A percentile compares a stretch with the other conserved stretches of the same genome.
Conservation (phyloP, 768 basidiomycete genomes). For the Podaxis sp. region DNA sequence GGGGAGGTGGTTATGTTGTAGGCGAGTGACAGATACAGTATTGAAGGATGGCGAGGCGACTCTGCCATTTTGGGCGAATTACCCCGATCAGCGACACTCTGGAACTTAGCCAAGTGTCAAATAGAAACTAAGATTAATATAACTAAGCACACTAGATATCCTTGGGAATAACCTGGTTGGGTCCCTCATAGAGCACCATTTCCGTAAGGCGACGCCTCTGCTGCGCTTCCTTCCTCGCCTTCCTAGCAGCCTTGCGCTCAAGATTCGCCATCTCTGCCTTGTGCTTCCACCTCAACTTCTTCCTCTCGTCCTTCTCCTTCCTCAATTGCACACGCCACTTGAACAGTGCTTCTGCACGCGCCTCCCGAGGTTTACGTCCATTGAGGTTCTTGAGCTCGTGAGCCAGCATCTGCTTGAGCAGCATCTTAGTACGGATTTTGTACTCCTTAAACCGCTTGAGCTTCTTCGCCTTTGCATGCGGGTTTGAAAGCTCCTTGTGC, state of each 20-base stretch:
- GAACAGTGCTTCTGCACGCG: slow-evolving; percentile 69
- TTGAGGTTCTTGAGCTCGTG: slow-evolving; percentile 52
- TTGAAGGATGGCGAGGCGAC: not conserved
- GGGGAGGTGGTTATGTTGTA: not conserved
- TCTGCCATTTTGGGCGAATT: not conserved
- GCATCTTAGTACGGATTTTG: slow-evolving; percentile 38
- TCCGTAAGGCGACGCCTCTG: slow-evolving; percentile 52
- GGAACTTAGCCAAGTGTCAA: not conserved
- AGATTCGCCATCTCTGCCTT: slow-evolving; percentile 43
- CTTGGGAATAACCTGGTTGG: slow-evolving; percentile 57
- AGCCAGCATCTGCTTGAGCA: slow-evolving; percentile 49
- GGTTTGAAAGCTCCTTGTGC: slow-evolving; percentile 70
- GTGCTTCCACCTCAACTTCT: slow-evolving; percentile 55
- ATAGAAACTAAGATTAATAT: not conserved
- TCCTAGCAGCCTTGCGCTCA: slow-evolving; percentile 52
- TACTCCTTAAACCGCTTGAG: slow-evolving; percentile 69
- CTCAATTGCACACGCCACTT: slow-evolving; percentile 63
- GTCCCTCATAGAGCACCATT: slow-evolving; percentile 45
- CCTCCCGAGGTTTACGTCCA: slow-evolving; percentile 58
- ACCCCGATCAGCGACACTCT: not conserved
- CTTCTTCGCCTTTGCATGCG: slow-evolving; percentile 80
- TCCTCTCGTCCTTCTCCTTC: slow-evolving; percentile 52
- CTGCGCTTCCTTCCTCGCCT: slow-evolving; percentile 47
- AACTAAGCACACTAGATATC: slow-evolving; percentile 14
- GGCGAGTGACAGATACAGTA: too few relatives aligned